phyloP scores from a whole-genome alignment of 2,329 filamentous ascomycete genomes.

The Fusarium sambucinum region DNA sequence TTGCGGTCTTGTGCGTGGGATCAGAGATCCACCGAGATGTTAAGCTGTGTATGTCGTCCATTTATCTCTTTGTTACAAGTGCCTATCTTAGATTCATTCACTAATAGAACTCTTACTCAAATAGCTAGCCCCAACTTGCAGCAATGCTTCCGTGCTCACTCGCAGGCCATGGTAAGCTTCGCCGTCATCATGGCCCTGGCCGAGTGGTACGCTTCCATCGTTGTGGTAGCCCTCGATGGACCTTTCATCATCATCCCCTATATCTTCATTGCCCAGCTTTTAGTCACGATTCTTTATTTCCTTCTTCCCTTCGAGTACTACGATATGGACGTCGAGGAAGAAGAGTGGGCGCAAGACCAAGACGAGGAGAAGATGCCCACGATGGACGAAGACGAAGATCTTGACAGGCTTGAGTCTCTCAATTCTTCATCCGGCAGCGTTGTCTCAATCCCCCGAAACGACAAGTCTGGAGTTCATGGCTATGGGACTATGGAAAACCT shows the following conservation, averaged over 20 bases:
- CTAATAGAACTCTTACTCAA: background rate
- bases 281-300: background rate
- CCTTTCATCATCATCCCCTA: background rate
- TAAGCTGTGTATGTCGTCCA: background rate
- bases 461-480: too few species aligned
- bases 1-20: background rate
- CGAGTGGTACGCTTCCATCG: conserved; percentile 9
- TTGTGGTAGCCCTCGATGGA: background rate
- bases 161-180: background rate
- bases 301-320: background rate
- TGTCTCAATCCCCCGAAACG: background rate
- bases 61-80: background rate
- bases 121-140: too few species aligned
- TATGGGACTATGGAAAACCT: background rate
- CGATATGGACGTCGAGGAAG: background rate
- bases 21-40: background rate
- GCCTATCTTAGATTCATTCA: background rate
- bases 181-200: background rate
- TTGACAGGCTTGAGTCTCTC: too few species aligned
- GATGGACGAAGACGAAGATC: background rate
- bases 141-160: background rate
- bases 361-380: background rate
- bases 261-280: background rate
- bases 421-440: too few species aligned
- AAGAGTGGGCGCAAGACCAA: background rate